Percentiles rank a stretch among this genome's conserved stretches.
These are phyloP conservation scores for Tephrocybe sp. DNA, from an alignment of 768 basidiomycete genomes.

Conservation along the genomic window DNA sequence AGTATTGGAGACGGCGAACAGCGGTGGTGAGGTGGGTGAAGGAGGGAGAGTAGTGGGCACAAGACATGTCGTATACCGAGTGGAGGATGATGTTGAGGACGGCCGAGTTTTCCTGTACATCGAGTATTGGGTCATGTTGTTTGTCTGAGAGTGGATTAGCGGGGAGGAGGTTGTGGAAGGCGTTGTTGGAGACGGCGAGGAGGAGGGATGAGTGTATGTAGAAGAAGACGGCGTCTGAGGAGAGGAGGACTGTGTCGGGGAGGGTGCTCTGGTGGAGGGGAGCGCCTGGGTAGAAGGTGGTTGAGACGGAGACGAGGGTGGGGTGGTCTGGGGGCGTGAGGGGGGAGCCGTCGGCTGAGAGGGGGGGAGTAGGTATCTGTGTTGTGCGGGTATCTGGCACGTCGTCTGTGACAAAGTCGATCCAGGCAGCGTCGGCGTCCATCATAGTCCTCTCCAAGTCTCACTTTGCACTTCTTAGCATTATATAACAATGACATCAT, in stretches of 20 bases:
- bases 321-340: conserved; percentile 24
- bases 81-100: conserved; percentile 75
- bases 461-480: too few species aligned
- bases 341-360: conserved; percentile 46
- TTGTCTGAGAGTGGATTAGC: conserved; percentile 33
- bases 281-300: conserved; percentile 75
- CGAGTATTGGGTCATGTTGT: conserved; percentile 53
- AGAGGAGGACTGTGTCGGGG: conserved; percentile 65
- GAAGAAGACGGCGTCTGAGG: conserved; percentile 80
- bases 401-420: conserved; percentile 31
- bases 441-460: too few species aligned
- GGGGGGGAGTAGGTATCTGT: conserved; percentile 66
- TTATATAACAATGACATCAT: conserved; percentile 18
- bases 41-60: conserved; percentile 70
- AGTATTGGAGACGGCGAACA: conserved; percentile 52
- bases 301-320: conserved; percentile 68
- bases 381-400: conserved; percentile 23
- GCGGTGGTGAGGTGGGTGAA: conserved; percentile 56
- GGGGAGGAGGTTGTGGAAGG: conserved; percentile 59
- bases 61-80: conserved; percentile 67
- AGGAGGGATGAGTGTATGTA: conserved; percentile 68
- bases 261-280: conserved; percentile 50
- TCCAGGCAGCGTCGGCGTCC: conserved; percentile 39
- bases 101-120: conserved; percentile 56
- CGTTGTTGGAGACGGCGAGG: conserved; percentile 58